Conservation (phyloP, 352 stramenopile species). For the Globisporangium radiosum region DNA sequence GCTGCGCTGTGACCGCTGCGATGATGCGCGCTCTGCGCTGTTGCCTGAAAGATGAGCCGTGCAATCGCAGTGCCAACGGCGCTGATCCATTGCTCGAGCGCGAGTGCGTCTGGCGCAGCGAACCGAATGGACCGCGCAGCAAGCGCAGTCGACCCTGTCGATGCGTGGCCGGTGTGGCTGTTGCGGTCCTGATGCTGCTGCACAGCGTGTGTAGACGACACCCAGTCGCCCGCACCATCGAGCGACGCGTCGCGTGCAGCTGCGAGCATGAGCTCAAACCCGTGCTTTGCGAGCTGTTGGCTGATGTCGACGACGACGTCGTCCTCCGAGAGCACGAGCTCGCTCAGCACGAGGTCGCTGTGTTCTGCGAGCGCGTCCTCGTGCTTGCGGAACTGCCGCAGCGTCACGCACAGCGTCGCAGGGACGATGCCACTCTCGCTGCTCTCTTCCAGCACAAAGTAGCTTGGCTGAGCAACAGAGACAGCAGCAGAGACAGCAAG, state of each 20-base stretch:
- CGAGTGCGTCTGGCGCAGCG: slow-evolving; percentile 21
- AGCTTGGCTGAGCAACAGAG: slow-evolving; percentile 19
- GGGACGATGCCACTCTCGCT: background rate
- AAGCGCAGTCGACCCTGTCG: background rate
- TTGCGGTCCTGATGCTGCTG: background rate
- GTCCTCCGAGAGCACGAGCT: slow-evolving; percentile 39
- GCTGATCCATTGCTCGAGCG: slow-evolving; percentile 41
- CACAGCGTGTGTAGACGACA: background rate
- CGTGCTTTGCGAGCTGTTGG: slow-evolving; percentile 36
- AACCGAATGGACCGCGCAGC: slow-evolving; percentile 28
- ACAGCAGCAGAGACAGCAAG: background rate
- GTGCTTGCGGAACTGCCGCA: slow-evolving; percentile 47
- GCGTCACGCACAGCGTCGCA: slow-evolving; percentile 20
- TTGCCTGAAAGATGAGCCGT: slow-evolving; percentile 29
- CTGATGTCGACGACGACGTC: slow-evolving; percentile 53
- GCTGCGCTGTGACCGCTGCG: background rate
- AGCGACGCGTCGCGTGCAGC: background rate
- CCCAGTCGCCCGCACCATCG: background rate
- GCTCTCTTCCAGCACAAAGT: slow-evolving; percentile 51
- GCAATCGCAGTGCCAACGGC: slow-evolving; percentile 41
- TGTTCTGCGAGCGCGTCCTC: slow-evolving; percentile 17
- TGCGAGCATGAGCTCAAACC: slow-evolving; percentile 40
- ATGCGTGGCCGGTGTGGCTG: background rate
- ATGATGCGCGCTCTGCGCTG: slow-evolving; percentile 3
- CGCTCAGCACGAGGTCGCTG: slow-evolving; percentile 22